Base-by-base conservation (phyloP, 2,329 filamentous ascomycete genomes). In the Botrytis fragariae region DNA sequence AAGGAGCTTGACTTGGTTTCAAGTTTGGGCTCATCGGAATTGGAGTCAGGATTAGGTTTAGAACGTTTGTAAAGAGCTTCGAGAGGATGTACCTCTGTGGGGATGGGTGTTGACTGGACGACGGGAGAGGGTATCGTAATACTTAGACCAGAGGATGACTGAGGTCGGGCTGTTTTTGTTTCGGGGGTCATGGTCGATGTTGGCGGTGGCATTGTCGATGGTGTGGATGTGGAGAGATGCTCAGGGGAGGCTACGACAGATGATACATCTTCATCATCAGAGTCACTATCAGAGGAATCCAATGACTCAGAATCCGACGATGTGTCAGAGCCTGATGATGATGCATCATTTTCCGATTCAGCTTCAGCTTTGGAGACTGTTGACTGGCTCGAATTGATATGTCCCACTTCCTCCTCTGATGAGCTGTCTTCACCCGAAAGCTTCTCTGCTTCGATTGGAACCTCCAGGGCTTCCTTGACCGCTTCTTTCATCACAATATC, bases 11-110 rank as follows among this genome's bases (percentile, higher is more conserved):
- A 77, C 84, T 84, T 74, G 74, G 75, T 51, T 78, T 51, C 45
- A 14, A 84, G 39, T 80, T 81, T 72, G 79, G 59, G 44, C 29
- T 72, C 39, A 48, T 42, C 32, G 2, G 44, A n/a, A 20, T 54
- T 57, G n/a, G 62, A 86, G 76, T 69, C n/a, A 75, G 81, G 51
- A 72, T 82, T 69, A 81, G 45, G 84, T 82, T 89, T 87, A 0
- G 88, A 83, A 7, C 89, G 89, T 83, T 98, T 98, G 86, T 97
- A 99, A 3, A 98, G 87, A 0, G 94, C 94, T 84, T 98, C 95
- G 1, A 98, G 87, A 0, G 96, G 95, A 77, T 98, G 95, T 0
- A 97, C 85, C 62, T 61, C 60, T 48, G 70, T 69, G 69, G 82
- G 76, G 84, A 9, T 85, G 84, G 71, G 82, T 75, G 32, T 85